These are phyloP conservation scores for Pleurotus cornucopiae DNA, from an alignment of 768 basidiomycete genomes.

Conservation along the genomic window DNA sequence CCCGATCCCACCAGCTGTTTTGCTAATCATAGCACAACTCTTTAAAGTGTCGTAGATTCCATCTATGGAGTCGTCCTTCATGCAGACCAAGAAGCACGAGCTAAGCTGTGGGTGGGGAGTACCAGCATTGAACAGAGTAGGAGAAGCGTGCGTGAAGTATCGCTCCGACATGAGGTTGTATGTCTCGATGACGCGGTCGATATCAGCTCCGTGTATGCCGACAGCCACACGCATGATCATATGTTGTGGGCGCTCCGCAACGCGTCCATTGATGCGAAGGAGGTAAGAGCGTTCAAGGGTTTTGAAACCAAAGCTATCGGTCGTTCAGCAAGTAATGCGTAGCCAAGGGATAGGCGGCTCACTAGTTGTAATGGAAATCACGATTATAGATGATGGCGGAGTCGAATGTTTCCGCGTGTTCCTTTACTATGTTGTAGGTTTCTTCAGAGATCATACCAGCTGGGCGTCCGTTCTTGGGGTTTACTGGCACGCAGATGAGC, in stretches of 20 bases:
- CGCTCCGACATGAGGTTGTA: slow-evolving; percentile 97
- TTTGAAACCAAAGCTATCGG: slow-evolving; percentile 93
- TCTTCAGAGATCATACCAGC: slow-evolving; percentile 91
- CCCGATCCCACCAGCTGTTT: slow-evolving; percentile 98
- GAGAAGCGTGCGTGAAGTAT: slow-evolving; percentile 97
- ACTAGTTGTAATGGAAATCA: slow-evolving; percentile 97
- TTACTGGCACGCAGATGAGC: slow-evolving; percentile 41
- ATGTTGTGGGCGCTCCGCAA: slow-evolving; percentile 97
- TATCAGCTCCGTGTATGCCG: slow-evolving; percentile 88
- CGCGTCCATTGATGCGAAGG: slow-evolving; percentile 88
- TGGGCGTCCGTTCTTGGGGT: slow-evolving; percentile 87
- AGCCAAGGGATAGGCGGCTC: slow-evolving; percentile 19
- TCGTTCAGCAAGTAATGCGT: slow-evolving; percentile 1
- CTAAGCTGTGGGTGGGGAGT: slow-evolving; percentile 93
- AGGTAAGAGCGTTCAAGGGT: slow-evolving; percentile 98
- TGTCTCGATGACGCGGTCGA: slow-evolving; percentile 87
- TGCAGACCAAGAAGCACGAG: slow-evolving; percentile 95
- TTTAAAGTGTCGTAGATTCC: slow-evolving; percentile 99
- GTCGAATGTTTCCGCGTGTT: slow-evolving; percentile 79
- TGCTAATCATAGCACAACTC: slow-evolving; percentile 98
- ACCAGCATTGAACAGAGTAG: slow-evolving; percentile 97
- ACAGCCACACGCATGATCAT: slow-evolving; percentile 99
- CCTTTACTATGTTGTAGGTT: slow-evolving; percentile 77
- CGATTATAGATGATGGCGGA: slow-evolving; percentile 97
- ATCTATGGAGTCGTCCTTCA: slow-evolving; percentile 99